Base-by-base conservation (phyloP, 1,284 basidiomycete genomes). In the Ganoderma lingzhi region DNA sequence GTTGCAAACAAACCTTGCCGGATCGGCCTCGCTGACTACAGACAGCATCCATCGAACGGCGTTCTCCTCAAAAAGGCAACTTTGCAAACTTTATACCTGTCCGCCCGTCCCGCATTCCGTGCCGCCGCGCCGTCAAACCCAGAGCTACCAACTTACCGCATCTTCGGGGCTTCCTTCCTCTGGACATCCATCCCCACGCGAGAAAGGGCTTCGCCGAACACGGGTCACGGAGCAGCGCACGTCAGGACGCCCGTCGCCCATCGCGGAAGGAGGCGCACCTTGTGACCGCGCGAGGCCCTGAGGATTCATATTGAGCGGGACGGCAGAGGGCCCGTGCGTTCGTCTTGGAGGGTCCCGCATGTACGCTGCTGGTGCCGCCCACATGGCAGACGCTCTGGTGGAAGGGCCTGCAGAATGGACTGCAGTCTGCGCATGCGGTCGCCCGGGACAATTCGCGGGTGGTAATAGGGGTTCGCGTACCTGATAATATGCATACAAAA, bases 261-360 rank as follows among this genome's bases (percentile, higher is more conserved):
- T 8, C 56, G 45, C 39, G 65, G 61, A 66, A 66, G 65, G 62
- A 66, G 45, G 51, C 60, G 14, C 28, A 30, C 51, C 65, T 62
- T 62, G 65, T 66, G 65, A 66, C 65, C 65, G n/a, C n/a, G 23
- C 44, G 55, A 60, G 32, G 37, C 55, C 35, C 58, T 44, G 64
- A 51, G 39, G 45, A 39, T 53, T 35, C 30, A 44, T 45, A 56
- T 35, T 15, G 59, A 51, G 44, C 56, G 65, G 51, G 59, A 66
- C 19, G 37, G n/a, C 10, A 51, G 10, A 60, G 12, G 42, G 58
- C 55, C 39, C 45, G 64, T 59, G 44, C 64, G 59, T 65, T 51
- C 30, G 62, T 32, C 30, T 45, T 37, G 37, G 19, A n/a, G 53
- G 28, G 56, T 23, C 35, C 53, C 53, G 53, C 6, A 56, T 15